Percentiles rank a stretch among this genome's conserved stretches.
phyloP scores from a whole-genome alignment of 257 asterid species.

The Striga asiatica region DNA sequence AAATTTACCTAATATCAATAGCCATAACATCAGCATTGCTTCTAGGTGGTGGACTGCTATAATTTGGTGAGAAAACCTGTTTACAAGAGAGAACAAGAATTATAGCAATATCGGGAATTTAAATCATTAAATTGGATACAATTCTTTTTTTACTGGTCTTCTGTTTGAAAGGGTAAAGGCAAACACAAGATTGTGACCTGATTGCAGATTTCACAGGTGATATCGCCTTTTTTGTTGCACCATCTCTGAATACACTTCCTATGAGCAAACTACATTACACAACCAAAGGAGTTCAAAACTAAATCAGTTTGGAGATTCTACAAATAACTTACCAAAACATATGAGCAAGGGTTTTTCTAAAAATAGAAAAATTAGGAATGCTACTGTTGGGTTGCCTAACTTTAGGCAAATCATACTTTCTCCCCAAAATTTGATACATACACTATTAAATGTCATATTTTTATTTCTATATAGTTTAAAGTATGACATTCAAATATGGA shows the following conservation, averaged over 20 bases:
- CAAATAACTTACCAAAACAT: not conserved
- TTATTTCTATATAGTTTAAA: too few species aligned
- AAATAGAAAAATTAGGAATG: not conserved
- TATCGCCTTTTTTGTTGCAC: slow-evolving; percentile 78
- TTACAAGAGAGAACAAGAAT: not conserved
- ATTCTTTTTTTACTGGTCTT: too few species aligned
- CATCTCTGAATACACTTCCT: slow-evolving; percentile 78
- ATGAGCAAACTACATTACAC: slow-evolving; percentile 48
- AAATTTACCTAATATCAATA: slow-evolving; percentile 45
- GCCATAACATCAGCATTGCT: slow-evolving; percentile 36
- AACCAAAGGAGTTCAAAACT: not conserved
- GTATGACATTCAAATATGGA: too few species aligned
- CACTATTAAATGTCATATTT: too few species aligned
- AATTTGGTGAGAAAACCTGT: slow-evolving; percentile 48
- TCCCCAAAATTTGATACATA: too few species aligned
- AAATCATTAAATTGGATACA: too few species aligned
- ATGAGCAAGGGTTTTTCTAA: not conserved
- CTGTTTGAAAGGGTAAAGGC: too few species aligned
- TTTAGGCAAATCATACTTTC: too few species aligned
- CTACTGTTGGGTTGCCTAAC: too few species aligned
- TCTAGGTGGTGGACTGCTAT: slow-evolving; percentile 34
- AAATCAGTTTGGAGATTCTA: not conserved
- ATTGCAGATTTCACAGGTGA: slow-evolving; percentile 74
- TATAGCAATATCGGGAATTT: not conserved
- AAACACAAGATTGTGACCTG: slow-evolving; percentile 25